Percentiles rank a stretch among this genome's conserved stretches.
Evolutionary conservation across 176 grass and related monocot genomes (phyloP).

Genomic region (Zizania latifolia): DNA sequence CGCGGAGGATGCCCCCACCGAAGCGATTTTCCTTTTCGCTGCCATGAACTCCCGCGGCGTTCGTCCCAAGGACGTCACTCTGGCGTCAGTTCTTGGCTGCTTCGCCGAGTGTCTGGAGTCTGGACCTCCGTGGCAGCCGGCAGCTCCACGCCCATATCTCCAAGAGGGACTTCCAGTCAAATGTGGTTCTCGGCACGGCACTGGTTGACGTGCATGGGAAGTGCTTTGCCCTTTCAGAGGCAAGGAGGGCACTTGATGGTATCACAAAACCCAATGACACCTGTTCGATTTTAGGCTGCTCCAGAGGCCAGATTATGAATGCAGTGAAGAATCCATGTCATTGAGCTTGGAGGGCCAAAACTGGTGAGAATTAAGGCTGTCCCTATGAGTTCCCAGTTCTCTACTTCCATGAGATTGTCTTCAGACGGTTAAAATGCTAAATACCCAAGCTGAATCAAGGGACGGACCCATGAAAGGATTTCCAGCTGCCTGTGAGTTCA

Average conservation of each 20-base stretch:
- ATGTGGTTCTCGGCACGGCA: slow-evolving; percentile 61
- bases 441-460: not conserved
- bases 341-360: not conserved
- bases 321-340: not conserved
- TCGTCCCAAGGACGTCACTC: slow-evolving; percentile 62
- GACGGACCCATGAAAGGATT: not conserved
- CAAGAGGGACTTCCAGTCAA: slow-evolving; percentile 56
- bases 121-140: slow-evolving; percentile 31
- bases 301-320: not conserved
- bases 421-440: not conserved
- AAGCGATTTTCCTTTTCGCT: slow-evolving; percentile 46
- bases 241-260: slow-evolving; percentile 55
- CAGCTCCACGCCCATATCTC: slow-evolving; percentile 64
- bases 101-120: slow-evolving; percentile 55
- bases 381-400: not conserved
- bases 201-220: slow-evolving; percentile 77
- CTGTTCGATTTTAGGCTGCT: slow-evolving; percentile 50
- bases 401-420: no score
- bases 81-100: slow-evolving; percentile 63
- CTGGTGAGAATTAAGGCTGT: not conserved
- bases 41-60: slow-evolving; percentile 40
- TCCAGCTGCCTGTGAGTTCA: not conserved
- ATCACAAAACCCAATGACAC: slow-evolving; percentile 57
- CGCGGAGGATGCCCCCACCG: not conserved
- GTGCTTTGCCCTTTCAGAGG: slow-evolving; percentile 47